These are phyloP conservation scores for Rhodosorus marinus DNA, from an alignment of 23 red algal genomes.

Conservation along the genomic window DNA sequence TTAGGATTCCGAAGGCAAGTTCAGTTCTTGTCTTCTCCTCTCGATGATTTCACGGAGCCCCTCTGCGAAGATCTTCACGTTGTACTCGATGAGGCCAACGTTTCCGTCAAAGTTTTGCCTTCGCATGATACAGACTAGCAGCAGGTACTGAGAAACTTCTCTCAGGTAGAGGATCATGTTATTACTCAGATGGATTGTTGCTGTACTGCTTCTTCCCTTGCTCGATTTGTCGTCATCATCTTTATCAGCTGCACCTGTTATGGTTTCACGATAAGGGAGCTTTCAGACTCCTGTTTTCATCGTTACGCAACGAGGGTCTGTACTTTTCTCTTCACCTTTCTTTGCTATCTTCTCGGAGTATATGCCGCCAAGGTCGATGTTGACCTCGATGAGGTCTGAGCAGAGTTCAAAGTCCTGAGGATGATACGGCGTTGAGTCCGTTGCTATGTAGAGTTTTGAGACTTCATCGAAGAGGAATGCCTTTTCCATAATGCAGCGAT, in stretches of 20 bases:
- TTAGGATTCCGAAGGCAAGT: no score
- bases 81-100: slow-evolving; percentile 3
- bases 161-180: slow-evolving; percentile 6
- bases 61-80: slow-evolving; percentile 5
- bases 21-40: no score
- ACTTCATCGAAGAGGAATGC: slow-evolving; percentile 26
- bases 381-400: slow-evolving; percentile 12
- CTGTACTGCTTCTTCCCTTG: background rate
- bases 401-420: slow-evolving; percentile 11
- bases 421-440: slow-evolving; percentile 5
- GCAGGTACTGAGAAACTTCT: slow-evolving; percentile 5
- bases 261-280: no score
- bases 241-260: no score
- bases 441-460: slow-evolving; percentile 14
- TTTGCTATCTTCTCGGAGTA: no score
- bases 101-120: slow-evolving; percentile 1
- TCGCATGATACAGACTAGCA: background rate
- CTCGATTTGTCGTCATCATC: background rate
- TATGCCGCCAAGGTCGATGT: slow-evolving; percentile 6
- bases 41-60: background rate
- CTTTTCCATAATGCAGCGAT: slow-evolving; percentile 9
- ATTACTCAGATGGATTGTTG: slow-evolving; percentile 5
- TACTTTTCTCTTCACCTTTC: no score
- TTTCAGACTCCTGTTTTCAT: no score
- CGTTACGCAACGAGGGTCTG: no score